Evolutionary conservation across 345 rosid species (phyloP).

Genomic region (Arabis hirsuta): DNA sequence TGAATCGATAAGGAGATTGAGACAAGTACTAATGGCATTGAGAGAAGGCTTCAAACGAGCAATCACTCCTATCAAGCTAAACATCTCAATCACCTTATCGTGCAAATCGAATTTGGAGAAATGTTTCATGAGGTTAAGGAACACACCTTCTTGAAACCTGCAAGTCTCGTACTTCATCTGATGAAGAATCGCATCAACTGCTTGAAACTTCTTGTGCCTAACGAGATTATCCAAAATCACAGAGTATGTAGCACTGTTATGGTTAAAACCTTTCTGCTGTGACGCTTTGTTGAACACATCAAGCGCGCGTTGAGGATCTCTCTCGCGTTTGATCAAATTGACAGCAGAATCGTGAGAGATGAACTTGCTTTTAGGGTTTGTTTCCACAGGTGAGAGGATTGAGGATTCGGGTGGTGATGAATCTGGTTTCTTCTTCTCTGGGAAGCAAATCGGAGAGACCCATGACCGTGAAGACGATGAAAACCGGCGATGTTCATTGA

Average conservation of each 20-base stretch:
- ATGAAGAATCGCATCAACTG: conserved; percentile 71
- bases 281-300: conserved; percentile 71
- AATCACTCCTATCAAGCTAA: conserved; percentile 60
- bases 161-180: conserved; percentile 89
- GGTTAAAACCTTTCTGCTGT: conserved; percentile 75
- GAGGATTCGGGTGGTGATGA: conserved; percentile 49
- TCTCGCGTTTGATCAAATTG: conserved; percentile 69
- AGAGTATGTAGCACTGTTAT: conserved; percentile 82
- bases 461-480: conserved; percentile 58
- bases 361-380: conserved; percentile 51
- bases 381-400: conserved; percentile 29
- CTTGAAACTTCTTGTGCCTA: conserved; percentile 67
- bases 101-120: conserved; percentile 57
- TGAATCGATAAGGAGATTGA: conserved; percentile 75
- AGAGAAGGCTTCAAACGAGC: conserved; percentile 82
- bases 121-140: conserved; percentile 79
- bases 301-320: conserved; percentile 72
- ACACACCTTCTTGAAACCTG: conserved; percentile 76
- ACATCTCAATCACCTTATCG: conserved; percentile 72
- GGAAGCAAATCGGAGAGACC: conserved; percentile 60
- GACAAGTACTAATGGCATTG: conserved; percentile 83
- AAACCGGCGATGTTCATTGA: conserved; percentile 31
- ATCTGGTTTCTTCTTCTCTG: conserved; percentile 41
- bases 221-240: conserved; percentile 70
- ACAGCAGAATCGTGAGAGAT: conserved; percentile 70